Conservation (phyloP, 192 early-diverging fungal species). For the Entomortierella lignicola region DNA sequence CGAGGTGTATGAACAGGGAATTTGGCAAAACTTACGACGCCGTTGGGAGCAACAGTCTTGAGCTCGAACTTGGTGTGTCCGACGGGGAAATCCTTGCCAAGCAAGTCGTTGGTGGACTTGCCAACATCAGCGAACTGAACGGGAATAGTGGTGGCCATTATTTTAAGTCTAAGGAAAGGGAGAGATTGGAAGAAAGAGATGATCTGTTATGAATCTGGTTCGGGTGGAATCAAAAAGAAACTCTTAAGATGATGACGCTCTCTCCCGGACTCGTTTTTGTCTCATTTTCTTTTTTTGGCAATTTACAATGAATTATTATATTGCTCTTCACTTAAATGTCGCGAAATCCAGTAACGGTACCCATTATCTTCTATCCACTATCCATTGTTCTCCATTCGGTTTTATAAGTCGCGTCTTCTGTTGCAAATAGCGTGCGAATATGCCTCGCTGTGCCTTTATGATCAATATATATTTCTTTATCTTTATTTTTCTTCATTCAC, state of each 20-base stretch:
- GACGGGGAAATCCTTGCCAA: conserved; percentile 97
- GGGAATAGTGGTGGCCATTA: conserved; percentile 65
- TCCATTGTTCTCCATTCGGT: not conserved
- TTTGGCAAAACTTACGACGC: conserved; percentile 80
- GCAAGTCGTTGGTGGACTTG: conserved; percentile 94
- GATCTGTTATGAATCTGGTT: not conserved
- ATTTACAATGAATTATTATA: too few species aligned
- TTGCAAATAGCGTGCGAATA: too few species aligned
- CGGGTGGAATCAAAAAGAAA: conserved; percentile 4
- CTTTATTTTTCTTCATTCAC: too few species aligned
- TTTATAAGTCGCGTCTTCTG: not conserved
- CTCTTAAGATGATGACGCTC: conserved; percentile 9
- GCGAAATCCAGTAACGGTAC: too few species aligned
- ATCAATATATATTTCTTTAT: too few species aligned
- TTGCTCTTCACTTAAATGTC: too few species aligned
- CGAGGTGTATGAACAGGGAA: not conserved
- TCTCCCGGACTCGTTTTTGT: not conserved
- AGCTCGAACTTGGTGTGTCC: conserved; percentile 95
- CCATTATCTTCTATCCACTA: too few species aligned
- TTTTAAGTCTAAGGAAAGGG: conserved; percentile 15
- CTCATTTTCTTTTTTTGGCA: not conserved
- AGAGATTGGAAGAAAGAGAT: not conserved
- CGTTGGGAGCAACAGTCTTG: conserved; percentile 95
- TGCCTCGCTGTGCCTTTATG: too few species aligned
- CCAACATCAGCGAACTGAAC: conserved; percentile 94